Conservation (phyloP, 2,329 filamentous ascomycete species). For the Septoria linicola region DNA sequence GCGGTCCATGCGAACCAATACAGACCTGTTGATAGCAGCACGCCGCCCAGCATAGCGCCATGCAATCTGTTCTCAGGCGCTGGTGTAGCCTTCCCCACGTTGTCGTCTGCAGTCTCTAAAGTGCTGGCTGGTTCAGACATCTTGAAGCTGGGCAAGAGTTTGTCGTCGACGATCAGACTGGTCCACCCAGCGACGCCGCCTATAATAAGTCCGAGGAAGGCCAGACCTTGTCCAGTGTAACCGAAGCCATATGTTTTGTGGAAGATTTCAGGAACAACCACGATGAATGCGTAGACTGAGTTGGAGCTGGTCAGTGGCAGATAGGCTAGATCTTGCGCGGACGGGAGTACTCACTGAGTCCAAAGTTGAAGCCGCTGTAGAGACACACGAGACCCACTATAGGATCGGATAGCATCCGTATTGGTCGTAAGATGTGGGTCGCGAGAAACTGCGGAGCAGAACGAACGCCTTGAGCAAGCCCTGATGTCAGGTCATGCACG, state of each 20-base stretch:
- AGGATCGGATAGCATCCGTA: constrained; percentile 37
- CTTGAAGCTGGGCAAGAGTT: constrained; percentile 28
- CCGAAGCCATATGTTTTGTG: constrained; percentile 18
- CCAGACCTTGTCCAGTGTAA: constrained; percentile 46
- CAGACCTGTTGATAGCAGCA: constrained; percentile 1
- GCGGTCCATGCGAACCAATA: constrained; percentile 40
- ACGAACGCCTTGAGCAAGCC: neutral
- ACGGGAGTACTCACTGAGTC: no score
- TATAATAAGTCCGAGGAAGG: constrained; percentile 66
- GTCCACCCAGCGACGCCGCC: constrained; percentile 60
- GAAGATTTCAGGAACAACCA: constrained; percentile 33
- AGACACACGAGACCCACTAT: constrained; percentile 39
- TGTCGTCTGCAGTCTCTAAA: neutral
- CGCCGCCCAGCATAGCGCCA: neutral
- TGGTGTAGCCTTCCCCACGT: constrained; percentile 49
- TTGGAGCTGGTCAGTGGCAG: no score
- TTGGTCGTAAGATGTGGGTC: neutral
- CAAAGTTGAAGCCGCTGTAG: constrained; percentile 37
- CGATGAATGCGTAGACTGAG: constrained; percentile 41
- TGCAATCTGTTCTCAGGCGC: constrained; percentile 36
- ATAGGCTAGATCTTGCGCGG: no score
- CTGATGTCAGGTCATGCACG: neutral
- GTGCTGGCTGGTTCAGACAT: neutral
- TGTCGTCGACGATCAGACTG: constrained; percentile 47
- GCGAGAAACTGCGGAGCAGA: neutral